Conservation (phyloP, 805 yeast species). For the Starmerella asiatica region DNA sequence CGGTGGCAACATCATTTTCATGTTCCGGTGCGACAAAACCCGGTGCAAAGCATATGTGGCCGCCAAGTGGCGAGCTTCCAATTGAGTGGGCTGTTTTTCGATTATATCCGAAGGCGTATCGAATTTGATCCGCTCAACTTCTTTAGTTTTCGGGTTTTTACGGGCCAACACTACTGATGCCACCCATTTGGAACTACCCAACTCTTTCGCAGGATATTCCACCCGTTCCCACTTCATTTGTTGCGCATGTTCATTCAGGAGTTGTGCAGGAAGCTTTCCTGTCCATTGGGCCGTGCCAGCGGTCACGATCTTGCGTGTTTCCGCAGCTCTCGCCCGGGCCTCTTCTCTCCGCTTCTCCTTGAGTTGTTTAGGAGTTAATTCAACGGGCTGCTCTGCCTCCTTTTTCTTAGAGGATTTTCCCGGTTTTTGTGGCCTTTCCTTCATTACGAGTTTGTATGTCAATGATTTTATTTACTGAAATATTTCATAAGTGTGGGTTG, state of each 20-base stretch:
- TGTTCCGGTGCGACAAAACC: conserved; percentile 63
- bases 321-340: conserved; percentile 25
- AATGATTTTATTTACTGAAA: too few relatives aligned
- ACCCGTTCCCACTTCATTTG: conserved; percentile 82
- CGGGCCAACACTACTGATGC: conserved; percentile 54
- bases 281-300: conserved; percentile 76
- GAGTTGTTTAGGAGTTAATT: conserved; percentile 25
- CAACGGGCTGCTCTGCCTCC: conserved; percentile 9
- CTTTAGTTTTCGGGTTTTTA: conserved; percentile 72
- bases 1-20: conserved; percentile 77
- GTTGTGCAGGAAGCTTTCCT: conserved; percentile 79
- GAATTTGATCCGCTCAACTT: conserved; percentile 44
- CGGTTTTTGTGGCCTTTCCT: conserved; percentile 18
- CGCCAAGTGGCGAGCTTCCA: conserved; percentile 80
- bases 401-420: conserved; percentile 12
- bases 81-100: conserved; percentile 59
- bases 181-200: conserved; percentile 36
- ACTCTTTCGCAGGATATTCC: conserved; percentile 43
- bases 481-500: too few relatives aligned
- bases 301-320: conserved; percentile 30
- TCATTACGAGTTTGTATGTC: too few relatives aligned
- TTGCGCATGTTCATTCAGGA: conserved; percentile 77
- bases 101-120: conserved; percentile 39
- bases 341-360: conserved; percentile 27
- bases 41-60: conserved; percentile 81